Conservation (phyloP, 345 rosid genomes). For the Dipteronia dyeriana region DNA sequence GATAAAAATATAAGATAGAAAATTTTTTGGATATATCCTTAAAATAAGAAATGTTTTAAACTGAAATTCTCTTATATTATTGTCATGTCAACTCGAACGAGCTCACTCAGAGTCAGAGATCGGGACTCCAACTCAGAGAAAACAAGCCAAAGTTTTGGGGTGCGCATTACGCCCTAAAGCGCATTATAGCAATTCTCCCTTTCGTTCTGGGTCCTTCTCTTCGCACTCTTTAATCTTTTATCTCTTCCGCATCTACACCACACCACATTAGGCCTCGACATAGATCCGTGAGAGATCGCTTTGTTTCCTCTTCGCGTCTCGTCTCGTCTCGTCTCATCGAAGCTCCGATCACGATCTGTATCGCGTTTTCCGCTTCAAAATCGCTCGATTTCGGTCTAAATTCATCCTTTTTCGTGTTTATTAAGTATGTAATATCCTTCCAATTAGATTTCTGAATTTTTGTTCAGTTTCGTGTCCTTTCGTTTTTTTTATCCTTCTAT, state of each 20-base stretch:
- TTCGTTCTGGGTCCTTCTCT: conserved; percentile 21
- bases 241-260: background rate
- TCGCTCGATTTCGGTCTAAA: background rate
- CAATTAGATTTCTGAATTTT: background rate
- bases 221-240: conserved; percentile 15
- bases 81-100: background rate
- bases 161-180: background rate
- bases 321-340: background rate
- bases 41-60: too few species aligned
- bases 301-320: background rate
- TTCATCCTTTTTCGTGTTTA: conserved; percentile 11
- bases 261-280: background rate
- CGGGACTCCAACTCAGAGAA: background rate
- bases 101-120: background rate
- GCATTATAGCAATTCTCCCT: conserved; percentile 8
- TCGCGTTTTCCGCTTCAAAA: background rate
- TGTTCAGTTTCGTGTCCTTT: background rate
- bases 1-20: too few species aligned
- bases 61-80: too few species aligned
- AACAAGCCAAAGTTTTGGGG: background rate
- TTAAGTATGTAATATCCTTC: conserved; percentile 8
- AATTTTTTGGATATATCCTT: too few species aligned
- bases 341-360: background rate
- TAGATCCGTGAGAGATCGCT: background rate
- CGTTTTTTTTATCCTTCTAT: background rate